phyloP scores from a whole-genome alignment of 495 filamentous ascomycete genomes.

The Hypomontagnella monticulosa region DNA sequence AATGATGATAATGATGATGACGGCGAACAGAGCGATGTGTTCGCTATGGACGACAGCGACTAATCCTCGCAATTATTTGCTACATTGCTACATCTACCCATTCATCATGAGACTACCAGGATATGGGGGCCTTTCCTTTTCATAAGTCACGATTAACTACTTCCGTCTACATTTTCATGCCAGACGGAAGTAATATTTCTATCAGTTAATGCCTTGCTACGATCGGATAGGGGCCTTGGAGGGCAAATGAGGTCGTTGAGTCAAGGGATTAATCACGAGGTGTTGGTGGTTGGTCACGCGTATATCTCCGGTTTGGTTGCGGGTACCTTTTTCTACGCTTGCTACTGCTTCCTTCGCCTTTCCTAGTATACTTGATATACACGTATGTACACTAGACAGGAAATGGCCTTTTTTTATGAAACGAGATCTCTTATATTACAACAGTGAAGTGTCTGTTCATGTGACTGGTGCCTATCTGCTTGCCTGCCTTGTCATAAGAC shows the following conservation, averaged over 20 bases:
- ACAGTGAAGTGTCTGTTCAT: background rate
- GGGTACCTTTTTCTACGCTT: background rate
- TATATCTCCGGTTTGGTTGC: background rate
- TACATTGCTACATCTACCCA: background rate
- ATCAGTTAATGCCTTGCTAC: background rate
- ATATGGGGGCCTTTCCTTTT: slow-evolving; percentile 3
- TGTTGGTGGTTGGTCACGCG: slow-evolving; percentile 16
- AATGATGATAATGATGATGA: slow-evolving; percentile 30
- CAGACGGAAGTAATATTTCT: background rate
- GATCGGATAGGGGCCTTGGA: background rate
- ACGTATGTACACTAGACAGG: slow-evolving; percentile 19
- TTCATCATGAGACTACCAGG: background rate
- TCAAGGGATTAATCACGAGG: slow-evolving; percentile 24
- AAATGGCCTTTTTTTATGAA: slow-evolving; percentile 1
- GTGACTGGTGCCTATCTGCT: background rate
- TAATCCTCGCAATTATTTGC: slow-evolving; percentile 16
- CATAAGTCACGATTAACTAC: slow-evolving; percentile 1
- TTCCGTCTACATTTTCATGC: slow-evolving; percentile 1
- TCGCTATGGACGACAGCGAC: slow-evolving; percentile 49
- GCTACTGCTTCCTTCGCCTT: slow-evolving; percentile 7
- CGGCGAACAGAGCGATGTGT: slow-evolving; percentile 33
- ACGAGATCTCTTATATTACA: background rate
- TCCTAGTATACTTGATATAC: slow-evolving; percentile 11
- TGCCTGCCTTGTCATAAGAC: background rate
- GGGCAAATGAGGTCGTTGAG: background rate